Conservation (phyloP, 805 yeast genomes). For the Torulaspora quercuum region DNA sequence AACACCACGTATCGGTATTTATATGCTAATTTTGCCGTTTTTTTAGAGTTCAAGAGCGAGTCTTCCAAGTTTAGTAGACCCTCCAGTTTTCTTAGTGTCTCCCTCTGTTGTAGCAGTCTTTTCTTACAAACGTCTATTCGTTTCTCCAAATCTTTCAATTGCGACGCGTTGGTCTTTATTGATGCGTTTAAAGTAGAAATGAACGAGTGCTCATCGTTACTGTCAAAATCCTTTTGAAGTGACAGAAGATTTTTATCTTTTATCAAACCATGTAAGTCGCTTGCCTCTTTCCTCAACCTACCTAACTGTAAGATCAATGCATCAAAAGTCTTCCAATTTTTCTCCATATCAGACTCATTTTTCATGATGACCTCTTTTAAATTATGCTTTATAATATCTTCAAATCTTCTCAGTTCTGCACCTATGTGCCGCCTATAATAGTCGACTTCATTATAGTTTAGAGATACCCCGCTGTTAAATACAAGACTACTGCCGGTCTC, state of each 20-base stretch:
- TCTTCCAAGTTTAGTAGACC: conserved; percentile 22
- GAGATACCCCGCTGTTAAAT: conserved; percentile 10
- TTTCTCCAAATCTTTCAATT: conserved; percentile 31
- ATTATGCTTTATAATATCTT: conserved; percentile 23
- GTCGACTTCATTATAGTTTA: conserved; percentile 24
- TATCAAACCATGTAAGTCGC: conserved; percentile 30
- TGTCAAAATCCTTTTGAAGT: conserved; percentile 31
- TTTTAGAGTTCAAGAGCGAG: conserved; percentile 18
- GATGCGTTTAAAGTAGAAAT: conserved; percentile 15
- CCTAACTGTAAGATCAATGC: conserved; percentile 28
- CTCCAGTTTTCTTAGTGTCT: conserved; percentile 30
- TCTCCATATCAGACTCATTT: conserved; percentile 32
- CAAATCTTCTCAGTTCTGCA: conserved; percentile 25
- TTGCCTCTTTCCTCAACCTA: conserved; percentile 27
- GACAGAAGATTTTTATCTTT: conserved; percentile 29
- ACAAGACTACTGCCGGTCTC: conserved; percentile 3
- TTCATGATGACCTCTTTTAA: conserved; percentile 25
- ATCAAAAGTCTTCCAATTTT: conserved; percentile 28
- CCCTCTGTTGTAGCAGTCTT: conserved; percentile 26
- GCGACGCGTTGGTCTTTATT: conserved; percentile 20
- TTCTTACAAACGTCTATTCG: conserved; percentile 27
- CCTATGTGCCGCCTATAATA: conserved; percentile 27
- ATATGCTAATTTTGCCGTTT: conserved; percentile 18
- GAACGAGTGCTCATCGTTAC: conserved; percentile 30
- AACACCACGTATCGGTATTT: conserved; percentile 18